phyloP scores from a whole-genome alignment of 1,284 basidiomycete genomes.

The Pseudozyma sp. region DNA sequence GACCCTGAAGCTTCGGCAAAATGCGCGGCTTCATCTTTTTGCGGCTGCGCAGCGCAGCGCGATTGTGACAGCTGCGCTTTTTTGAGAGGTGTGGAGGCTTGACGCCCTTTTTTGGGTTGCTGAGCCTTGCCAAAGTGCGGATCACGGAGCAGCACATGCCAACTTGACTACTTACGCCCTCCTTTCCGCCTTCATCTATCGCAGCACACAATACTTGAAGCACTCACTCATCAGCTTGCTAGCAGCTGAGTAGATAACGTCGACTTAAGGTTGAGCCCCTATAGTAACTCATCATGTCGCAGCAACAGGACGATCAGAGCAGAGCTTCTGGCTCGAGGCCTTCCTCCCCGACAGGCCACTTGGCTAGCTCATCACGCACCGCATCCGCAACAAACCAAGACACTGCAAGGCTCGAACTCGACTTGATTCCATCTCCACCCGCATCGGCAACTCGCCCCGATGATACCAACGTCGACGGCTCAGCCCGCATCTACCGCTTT shows the following conservation, averaged over 20 bases:
- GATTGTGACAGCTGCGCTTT: background rate
- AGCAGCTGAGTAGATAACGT: too few species aligned
- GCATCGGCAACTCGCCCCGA: background rate
- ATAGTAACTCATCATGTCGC: too few species aligned
- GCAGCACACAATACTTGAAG: background rate
- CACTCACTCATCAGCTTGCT: background rate
- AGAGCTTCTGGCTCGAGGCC: slow-evolving; percentile 18
- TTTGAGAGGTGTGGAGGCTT: slow-evolving; percentile 3
- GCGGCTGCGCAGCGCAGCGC: background rate
- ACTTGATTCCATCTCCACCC: slow-evolving; percentile 40
- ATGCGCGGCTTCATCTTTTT: slow-evolving; percentile 4
- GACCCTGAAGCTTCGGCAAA: slow-evolving; percentile 11
- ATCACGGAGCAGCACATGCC: background rate
- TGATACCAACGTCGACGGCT: slow-evolving; percentile 32
- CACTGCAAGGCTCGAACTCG: slow-evolving; percentile 27
- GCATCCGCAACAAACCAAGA: slow-evolving; percentile 5
- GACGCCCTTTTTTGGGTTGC: too few species aligned
- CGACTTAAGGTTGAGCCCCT: too few species aligned
- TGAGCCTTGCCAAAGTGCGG: slow-evolving; percentile 1
- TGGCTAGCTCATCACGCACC: background rate
- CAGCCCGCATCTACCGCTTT: slow-evolving; percentile 39
- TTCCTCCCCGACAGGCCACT: background rate
- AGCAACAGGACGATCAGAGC: background rate
- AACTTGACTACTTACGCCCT: background rate
- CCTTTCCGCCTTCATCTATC: background rate